Percentiles rank a stretch among this genome's conserved stretches.
Conservation (phyloP, 305 asterid species). For the Coffea humblotiana region DNA sequence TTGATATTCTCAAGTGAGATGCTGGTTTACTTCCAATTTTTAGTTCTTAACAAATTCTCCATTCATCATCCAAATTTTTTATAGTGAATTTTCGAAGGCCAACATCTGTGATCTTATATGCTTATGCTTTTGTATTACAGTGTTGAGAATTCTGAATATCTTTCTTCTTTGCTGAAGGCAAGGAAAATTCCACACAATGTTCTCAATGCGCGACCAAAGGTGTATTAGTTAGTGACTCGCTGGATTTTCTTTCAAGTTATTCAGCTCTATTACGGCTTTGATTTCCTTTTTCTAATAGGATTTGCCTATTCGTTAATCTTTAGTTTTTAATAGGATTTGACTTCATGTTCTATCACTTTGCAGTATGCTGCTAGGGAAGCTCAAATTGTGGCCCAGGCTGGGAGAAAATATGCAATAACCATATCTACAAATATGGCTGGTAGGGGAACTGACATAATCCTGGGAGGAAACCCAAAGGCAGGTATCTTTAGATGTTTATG, state of each 20-base stretch:
- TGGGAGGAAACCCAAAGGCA: conserved; percentile 99
- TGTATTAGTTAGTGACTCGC: conserved; percentile 15
- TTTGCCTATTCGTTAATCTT: background rate
- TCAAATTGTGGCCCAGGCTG: conserved; percentile 97
- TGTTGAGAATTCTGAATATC: conserved; percentile 91
- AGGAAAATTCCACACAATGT: conserved; percentile 88
- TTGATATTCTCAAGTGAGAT: background rate
- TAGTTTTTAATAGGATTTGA: background rate
- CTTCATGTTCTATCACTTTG: conserved; percentile 19
- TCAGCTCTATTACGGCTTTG: background rate
- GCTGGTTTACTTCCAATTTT: background rate
- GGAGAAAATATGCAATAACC: conserved; percentile 93
- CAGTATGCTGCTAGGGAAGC: conserved; percentile 99
- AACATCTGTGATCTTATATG: conserved; percentile 18
- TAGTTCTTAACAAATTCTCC: no score
- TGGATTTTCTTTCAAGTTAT: background rate
- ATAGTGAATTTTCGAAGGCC: background rate
- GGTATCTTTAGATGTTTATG: conserved; percentile 21
- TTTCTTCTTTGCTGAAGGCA: conserved; percentile 72
- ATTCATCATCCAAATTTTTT: background rate
- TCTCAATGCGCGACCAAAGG: conserved; percentile 99
- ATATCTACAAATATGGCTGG: conserved; percentile 99
- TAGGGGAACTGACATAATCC: conserved; percentile 96
- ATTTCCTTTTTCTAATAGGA: background rate
- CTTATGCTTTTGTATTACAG: conserved; percentile 45